A percentile compares a stretch with the other conserved stretches of the same genome.
Evolutionary conservation across 2,329 filamentous ascomycete genomes (phyloP).

Genomic region (Aphanocladium album): DNA sequence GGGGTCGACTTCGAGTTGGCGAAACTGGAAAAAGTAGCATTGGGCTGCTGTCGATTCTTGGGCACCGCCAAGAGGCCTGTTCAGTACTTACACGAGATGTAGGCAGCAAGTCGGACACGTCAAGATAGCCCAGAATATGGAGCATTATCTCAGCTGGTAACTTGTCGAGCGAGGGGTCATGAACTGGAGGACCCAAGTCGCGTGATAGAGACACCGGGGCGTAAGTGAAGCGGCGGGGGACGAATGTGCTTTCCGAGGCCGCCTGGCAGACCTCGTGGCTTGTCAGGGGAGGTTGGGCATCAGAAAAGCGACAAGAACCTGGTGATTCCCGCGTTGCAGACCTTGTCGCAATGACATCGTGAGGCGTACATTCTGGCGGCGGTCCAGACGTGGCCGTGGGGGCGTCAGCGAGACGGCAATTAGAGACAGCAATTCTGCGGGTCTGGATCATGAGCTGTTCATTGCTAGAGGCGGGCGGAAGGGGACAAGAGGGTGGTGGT

Average conservation of each 20-base stretch:
- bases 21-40: conserved; percentile 1
- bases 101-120: conserved; percentile 52
- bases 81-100: conserved; percentile 48
- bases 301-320: conserved; percentile 4
- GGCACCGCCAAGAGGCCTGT: neutral
- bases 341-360: conserved; percentile 2
- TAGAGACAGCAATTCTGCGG: neutral
- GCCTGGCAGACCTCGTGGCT: neutral
- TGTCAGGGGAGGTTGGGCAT: conserved; percentile 12
- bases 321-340: neutral
- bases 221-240: conserved; percentile 6
- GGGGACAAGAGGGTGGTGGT: neutral
- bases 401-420: conserved; percentile 6
- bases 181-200: neutral
- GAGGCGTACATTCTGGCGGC: neutral
- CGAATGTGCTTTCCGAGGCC: neutral
- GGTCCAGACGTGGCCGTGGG: conserved; percentile 7
- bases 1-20: neutral
- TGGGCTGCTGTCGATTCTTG: neutral
- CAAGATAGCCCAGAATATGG: conserved; percentile 51
- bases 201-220: conserved; percentile 9
- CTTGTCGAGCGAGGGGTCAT: neutral
- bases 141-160: conserved; percentile 54
- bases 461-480: neutral
- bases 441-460: conserved; percentile 1